A percentile compares a stretch with the other conserved stretches of the same genome.
phyloP scores from a whole-genome alignment of 176 grass and related monocot genomes.

The Hordeum marinum region DNA sequence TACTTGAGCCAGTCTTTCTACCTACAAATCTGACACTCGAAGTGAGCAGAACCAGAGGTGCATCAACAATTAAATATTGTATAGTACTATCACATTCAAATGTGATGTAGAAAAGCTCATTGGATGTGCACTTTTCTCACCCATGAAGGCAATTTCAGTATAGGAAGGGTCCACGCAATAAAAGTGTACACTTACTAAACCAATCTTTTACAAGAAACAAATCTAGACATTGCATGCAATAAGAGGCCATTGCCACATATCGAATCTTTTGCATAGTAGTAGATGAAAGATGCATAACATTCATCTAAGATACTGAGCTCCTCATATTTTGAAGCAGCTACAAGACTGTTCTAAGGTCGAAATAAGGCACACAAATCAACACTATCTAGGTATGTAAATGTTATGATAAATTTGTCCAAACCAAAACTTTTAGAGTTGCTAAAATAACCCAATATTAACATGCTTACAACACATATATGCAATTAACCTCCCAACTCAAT shows the following conservation, averaged over 20 bases:
- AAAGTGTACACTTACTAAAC: neutral
- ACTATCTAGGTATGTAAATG: neutral
- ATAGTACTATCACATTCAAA: neutral
- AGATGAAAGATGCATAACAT: neutral
- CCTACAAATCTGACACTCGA: conserved; percentile 4
- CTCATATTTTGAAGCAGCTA: neutral
- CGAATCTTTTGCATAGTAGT: neutral
- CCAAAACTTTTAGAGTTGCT: no score
- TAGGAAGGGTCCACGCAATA: neutral
- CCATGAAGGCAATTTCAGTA: neutral
- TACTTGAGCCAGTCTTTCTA: neutral
- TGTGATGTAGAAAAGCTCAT: no score
- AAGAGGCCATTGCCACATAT: neutral
- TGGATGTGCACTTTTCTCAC: neutral
- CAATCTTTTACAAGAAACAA: neutral
- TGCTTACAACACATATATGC: neutral
- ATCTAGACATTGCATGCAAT: neutral
- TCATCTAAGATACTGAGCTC: neutral
- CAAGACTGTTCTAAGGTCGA: no score
- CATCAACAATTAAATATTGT: neutral
- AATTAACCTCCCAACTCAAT: neutral
- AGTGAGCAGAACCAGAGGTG: neutral
- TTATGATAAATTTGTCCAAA: no score
- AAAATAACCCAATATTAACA: no score
- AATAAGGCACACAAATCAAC: neutral